Conservation (phyloP, 257 asterid species). For the Primulina eburnea region DNA sequence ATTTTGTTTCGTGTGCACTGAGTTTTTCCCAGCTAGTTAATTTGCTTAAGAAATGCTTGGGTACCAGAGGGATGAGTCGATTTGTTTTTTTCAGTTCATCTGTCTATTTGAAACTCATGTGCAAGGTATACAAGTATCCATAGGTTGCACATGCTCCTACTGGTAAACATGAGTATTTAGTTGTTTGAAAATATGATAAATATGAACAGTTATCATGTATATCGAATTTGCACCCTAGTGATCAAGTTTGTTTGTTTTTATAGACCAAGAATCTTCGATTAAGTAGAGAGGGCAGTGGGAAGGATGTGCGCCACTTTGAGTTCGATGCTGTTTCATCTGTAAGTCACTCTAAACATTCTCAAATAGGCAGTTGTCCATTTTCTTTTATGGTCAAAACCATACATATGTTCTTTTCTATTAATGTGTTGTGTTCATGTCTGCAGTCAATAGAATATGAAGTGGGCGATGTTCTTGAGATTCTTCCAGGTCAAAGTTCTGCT, state of each 20-base stretch:
- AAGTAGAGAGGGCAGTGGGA: slow-evolving; percentile 53
- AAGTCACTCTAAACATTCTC: slow-evolving; percentile 38
- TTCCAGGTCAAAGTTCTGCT: slow-evolving; percentile 77
- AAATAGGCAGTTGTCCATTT: slow-evolving; percentile 5
- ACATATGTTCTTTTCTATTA: slow-evolving; percentile 4
- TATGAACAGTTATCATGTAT: slow-evolving; percentile 13
- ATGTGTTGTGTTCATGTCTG: slow-evolving; percentile 21
- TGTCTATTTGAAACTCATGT: slow-evolving; percentile 4
- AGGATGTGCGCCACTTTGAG: slow-evolving; percentile 87
- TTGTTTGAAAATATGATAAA: slow-evolving; percentile 17
- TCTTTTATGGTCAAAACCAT: slow-evolving; percentile 9
- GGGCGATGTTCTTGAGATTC: slow-evolving; percentile 90
- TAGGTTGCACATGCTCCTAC: not conserved
- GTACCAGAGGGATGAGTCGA: not conserved
- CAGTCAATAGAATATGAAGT: slow-evolving; percentile 78
- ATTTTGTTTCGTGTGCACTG: not conserved
- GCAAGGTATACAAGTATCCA: slow-evolving; percentile 1
- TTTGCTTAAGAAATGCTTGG: not conserved
- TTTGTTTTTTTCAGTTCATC: slow-evolving; percentile 5
- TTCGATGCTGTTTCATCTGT: slow-evolving; percentile 92
- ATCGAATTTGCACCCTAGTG: slow-evolving; percentile 4
- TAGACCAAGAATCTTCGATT: slow-evolving; percentile 53
- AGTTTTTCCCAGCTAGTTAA: not conserved
- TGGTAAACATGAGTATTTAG: not conserved
- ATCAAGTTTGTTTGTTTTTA: slow-evolving; percentile 27